Conservation (phyloP, 768 basidiomycete species). For the Postia placenta region DNA sequence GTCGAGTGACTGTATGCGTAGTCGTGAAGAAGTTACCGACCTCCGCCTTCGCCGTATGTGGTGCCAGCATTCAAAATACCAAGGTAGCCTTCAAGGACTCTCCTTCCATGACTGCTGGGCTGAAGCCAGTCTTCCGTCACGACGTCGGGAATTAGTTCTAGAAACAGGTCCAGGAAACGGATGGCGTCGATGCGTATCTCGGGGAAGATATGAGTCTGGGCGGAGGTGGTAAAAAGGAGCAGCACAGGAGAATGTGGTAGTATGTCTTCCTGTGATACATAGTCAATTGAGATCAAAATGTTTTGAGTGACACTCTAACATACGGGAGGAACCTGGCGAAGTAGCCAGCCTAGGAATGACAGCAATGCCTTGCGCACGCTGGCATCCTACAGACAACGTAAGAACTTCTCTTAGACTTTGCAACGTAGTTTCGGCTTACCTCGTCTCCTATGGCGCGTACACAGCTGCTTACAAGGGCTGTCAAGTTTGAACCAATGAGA, state of each 20-base stretch:
- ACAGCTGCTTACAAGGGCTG: conserved; percentile 50
- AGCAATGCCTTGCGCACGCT: conserved; percentile 70
- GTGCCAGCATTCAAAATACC: conserved; percentile 70
- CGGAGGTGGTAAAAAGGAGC: conserved; percentile 83
- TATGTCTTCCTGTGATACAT: conserved; percentile 50
- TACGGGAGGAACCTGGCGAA: conserved; percentile 58
- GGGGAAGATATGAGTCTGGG: conserved; percentile 92
- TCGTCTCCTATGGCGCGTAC: conserved; percentile 79
- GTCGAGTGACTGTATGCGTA: neutral
- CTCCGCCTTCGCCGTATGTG: conserved; percentile 51
- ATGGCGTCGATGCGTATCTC: conserved; percentile 91
- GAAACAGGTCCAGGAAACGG: conserved; percentile 67
- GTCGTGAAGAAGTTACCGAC: conserved; percentile 25
- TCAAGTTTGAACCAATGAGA: conserved; percentile 45
- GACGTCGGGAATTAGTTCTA: conserved; percentile 61
- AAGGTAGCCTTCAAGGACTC: conserved; percentile 75
- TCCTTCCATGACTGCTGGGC: conserved; percentile 47
- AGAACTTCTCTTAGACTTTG: conserved; percentile 7
- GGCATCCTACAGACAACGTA: conserved; percentile 76
- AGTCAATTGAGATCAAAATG: neutral
- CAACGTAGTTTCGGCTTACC: conserved; percentile 35
- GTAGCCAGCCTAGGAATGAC: conserved; percentile 65
- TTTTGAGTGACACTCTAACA: conserved; percentile 7
- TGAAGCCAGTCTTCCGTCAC: conserved; percentile 67
- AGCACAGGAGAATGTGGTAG: conserved; percentile 69